phyloP scores from a whole-genome alignment of 2,329 filamentous ascomycete species.

The Epichloe sylvatica region DNA sequence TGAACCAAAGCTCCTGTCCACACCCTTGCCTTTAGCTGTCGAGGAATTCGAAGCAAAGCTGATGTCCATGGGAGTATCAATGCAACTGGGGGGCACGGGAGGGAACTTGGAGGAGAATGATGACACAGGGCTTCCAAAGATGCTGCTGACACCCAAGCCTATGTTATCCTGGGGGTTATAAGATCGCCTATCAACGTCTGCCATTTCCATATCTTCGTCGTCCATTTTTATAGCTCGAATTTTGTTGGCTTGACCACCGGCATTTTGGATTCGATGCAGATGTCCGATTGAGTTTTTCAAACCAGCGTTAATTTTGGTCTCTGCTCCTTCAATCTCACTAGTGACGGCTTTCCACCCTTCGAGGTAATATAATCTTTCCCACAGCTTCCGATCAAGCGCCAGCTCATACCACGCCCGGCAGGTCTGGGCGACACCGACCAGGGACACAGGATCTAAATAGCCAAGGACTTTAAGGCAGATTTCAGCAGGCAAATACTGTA shows the following conservation, averaged over 20 bases:
- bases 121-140: conserved; percentile 22
- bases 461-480: conserved; percentile 82
- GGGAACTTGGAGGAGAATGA: conserved; percentile 18
- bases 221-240: conserved; percentile 37
- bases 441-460: conserved; percentile 67
- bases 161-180: conserved; percentile 11
- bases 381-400: conserved; percentile 70
- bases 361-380: conserved; percentile 67
- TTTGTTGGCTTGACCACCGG: conserved; percentile 40
- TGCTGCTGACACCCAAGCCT: conserved; percentile 12
- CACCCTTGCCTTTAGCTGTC: conserved; percentile 14
- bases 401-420: conserved; percentile 73
- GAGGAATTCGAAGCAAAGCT: conserved; percentile 6
- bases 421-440: conserved; percentile 65
- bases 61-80: conserved; percentile 18
- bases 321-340: conserved; percentile 51
- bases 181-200: conserved; percentile 21
- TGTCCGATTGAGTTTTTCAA: conserved; percentile 24
- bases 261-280: conserved; percentile 29
- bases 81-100: conserved; percentile 10
- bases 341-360: conserved; percentile 74
- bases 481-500: conserved; percentile 72
- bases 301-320: conserved; percentile 41
- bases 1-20: conserved; percentile 16
- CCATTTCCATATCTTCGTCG: conserved; percentile 37